Evolutionary conservation across 352 stramenopile species (phyloP).

Genomic region (Phytophthora tubulina): DNA sequence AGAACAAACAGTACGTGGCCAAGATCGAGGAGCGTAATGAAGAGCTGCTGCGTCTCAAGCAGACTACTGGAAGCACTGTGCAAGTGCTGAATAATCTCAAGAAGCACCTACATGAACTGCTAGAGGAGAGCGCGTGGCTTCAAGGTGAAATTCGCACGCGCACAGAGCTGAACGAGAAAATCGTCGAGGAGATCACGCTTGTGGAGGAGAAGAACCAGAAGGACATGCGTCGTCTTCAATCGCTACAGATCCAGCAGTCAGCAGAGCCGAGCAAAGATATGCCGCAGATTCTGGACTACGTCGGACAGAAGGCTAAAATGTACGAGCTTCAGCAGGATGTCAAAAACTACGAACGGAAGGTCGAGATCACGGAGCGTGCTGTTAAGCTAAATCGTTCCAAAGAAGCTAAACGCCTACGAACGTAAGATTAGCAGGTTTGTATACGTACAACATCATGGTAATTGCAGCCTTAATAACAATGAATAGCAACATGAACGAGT

Average conservation of each 20-base stretch:
- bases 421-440: constrained; percentile 2
- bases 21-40: constrained; percentile 96
- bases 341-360: constrained; percentile 94
- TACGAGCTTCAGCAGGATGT: constrained; percentile 89
- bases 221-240: constrained; percentile 66
- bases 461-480: not conserved
- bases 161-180: constrained; percentile 90
- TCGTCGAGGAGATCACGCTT: constrained; percentile 75
- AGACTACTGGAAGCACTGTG: constrained; percentile 91
- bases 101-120: constrained; percentile 87
- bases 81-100: constrained; percentile 93
- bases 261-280: constrained; percentile 84
- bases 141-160: constrained; percentile 83
- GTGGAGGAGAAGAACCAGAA: constrained; percentile 83
- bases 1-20: constrained; percentile 97
- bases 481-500: not conserved
- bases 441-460: not conserved
- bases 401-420: constrained; percentile 25
- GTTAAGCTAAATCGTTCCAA: constrained; percentile 61
- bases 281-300: constrained; percentile 93
- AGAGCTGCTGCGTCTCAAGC: constrained; percentile 93
- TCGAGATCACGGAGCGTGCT: constrained; percentile 93
- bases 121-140: constrained; percentile 85
- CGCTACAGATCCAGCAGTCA: constrained; percentile 69
- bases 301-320: constrained; percentile 90